Base-by-base conservation (phyloP, 805 yeast genomes). In the Candida ficus region DNA sequence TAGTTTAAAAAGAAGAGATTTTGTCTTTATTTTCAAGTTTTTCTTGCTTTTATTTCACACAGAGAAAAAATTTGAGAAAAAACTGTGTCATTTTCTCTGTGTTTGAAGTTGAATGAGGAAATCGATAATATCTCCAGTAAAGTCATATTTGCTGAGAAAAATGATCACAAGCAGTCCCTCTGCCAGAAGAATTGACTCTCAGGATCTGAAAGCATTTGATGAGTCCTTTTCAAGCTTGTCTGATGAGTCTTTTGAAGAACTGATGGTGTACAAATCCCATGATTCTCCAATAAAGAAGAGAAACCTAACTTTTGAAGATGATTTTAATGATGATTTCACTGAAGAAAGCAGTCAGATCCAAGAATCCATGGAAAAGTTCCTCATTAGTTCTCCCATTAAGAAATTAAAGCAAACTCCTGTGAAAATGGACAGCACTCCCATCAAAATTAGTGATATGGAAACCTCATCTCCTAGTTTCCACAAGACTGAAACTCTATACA, bases 401-500 rank as follows among this genome's bases (percentile, higher is more conserved):
- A 21, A 21, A 21, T 9, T 21, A 21, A 9, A 7, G 23, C 23
- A 7, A 21, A 9, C 23, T 9, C 30, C 30, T 16, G 7, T 8
- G 7, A 14, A 8, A 10, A 32, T 12, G 25, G 35, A 32, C 12
- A 16, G 28, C 5, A 20, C 43, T 3, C 19, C 33, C n/a, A 35
- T 41, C 16, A 39, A 37, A n/a, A 41, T 41, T 13, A 41, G 44
- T 19, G 59, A 48, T 1, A 43, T 48, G 20, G 58, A 54, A 41
- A 46, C 54, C 1, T 55, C 61, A 2, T 57, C 62, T 2, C 62
- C 62, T 2, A 29, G 53, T 6, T 55, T 52, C 35, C 61, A 57
- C 33, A 43, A 51, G 29, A 44, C 49, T 4, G 60, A 56, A 36
- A 57, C 36, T 7, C n/a, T 33, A 25, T 23, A 17, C 29, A 22